Conservation (phyloP, 129 eudicot species). For the Gnaphalium uliginosum region DNA sequence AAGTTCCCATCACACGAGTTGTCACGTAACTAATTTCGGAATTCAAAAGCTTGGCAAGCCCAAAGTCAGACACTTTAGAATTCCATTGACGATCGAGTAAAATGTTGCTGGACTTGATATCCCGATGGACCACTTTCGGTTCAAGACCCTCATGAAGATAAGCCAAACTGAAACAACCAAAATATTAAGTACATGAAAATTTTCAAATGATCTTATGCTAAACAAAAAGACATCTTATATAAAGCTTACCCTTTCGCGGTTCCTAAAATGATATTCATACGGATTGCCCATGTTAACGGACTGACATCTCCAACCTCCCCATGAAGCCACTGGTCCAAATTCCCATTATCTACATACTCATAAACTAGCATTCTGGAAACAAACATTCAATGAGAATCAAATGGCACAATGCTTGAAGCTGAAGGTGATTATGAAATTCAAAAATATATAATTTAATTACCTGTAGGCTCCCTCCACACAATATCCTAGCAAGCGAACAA, state of each 20-base stretch:
- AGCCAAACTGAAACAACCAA: constrained; percentile 61
- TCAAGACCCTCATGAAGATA: constrained; percentile 98
- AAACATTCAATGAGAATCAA: neutral
- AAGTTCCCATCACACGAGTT: constrained; percentile 99
- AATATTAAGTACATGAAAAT: constrained; percentile 5
- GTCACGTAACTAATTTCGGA: constrained; percentile 86
- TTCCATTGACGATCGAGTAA: constrained; percentile 88
- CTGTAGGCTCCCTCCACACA: constrained; percentile 99
- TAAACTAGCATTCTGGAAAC: constrained; percentile 90
- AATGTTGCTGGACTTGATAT: constrained; percentile 88
- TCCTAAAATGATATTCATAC: constrained; percentile 81
- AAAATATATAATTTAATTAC: constrained; percentile 35
- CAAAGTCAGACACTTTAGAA: constrained; percentile 92
- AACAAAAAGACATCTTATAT: neutral
- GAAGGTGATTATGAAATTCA: neutral
- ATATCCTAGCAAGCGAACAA: constrained; percentile 85
- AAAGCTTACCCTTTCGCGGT: constrained; percentile 81
- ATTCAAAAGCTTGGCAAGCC: constrained; percentile 91
- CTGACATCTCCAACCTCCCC: constrained; percentile 94
- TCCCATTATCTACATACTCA: constrained; percentile 92
- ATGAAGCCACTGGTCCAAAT: constrained; percentile 98
- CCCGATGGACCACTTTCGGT: constrained; percentile 97
- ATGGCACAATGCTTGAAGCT: neutral
- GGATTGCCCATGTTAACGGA: constrained; percentile 84
- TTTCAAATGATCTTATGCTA: neutral